These are phyloP conservation scores for Aspergillus floridensis DNA, from an alignment of 2,329 filamentous ascomycete species.

Conservation along the genomic window DNA sequence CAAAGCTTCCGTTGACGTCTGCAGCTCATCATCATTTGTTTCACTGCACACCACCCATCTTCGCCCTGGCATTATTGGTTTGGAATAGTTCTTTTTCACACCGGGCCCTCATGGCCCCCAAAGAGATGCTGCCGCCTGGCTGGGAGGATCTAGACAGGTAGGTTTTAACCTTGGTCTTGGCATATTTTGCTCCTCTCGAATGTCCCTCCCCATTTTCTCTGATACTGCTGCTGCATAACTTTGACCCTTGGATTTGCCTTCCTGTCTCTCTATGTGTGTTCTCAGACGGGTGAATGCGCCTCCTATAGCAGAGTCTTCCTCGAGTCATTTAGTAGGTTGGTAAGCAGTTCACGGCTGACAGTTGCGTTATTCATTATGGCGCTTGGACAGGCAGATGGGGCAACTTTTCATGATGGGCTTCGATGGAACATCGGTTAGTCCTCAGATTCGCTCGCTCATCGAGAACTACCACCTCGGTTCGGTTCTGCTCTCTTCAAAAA, in stretches of 20 bases:
- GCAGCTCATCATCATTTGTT: conserved; percentile 11
- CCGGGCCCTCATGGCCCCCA: conserved; percentile 40
- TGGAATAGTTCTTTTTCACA: conserved; percentile 31
- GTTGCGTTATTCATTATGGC: conserved; percentile 63
- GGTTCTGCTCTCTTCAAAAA: conserved; percentile 66
- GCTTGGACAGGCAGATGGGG: conserved; percentile 59
- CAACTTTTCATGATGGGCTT: conserved; percentile 67
- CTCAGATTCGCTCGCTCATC: conserved; percentile 62
- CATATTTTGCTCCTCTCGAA: conserved; percentile 1
- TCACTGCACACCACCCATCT: conserved; percentile 6
- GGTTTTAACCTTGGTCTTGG: conserved; percentile 21
- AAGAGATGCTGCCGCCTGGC: conserved; percentile 41
- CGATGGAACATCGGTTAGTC: conserved; percentile 62
- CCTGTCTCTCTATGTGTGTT: neutral
- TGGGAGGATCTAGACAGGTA: conserved; percentile 44
- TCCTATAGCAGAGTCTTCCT: neutral
- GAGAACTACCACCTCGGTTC: conserved; percentile 77
- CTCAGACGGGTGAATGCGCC: neutral
- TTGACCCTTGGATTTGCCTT: neutral
- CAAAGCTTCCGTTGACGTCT: conserved; percentile 14
- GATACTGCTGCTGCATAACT: neutral
- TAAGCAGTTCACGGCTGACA: conserved; percentile 26
- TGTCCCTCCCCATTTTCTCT: neutral
- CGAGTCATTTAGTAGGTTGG: neutral
- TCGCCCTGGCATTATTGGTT: conserved; percentile 4